Evolutionary conservation across 73 alveolate species (phyloP).

Genomic region (Paramecium sexaurelia): DNA sequence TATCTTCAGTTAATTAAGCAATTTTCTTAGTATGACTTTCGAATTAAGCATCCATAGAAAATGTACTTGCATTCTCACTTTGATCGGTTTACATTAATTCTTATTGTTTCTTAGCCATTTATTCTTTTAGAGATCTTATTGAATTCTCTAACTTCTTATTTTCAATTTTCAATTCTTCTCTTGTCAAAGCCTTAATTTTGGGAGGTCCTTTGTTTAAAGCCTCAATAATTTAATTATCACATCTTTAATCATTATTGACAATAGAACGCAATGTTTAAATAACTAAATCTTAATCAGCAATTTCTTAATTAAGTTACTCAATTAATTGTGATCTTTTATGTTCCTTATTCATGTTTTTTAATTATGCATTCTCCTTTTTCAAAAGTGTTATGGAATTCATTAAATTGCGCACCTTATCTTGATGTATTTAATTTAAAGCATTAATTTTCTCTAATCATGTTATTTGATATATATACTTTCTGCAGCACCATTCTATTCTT

Average conservation of each 20-base stretch:
- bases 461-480: neutral
- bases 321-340: slow-evolving; percentile 76
- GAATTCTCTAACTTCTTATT: slow-evolving; percentile 65
- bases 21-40: neutral
- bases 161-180: slow-evolving; percentile 84
- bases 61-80: neutral
- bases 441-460: slow-evolving; percentile 50
- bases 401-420: slow-evolving; percentile 50
- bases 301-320: slow-evolving; percentile 75
- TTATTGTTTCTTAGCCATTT: neutral
- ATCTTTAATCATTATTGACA: slow-evolving; percentile 70
- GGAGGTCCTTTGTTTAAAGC: slow-evolving; percentile 76
- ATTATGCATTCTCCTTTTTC: slow-evolving; percentile 62
- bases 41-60: neutral
- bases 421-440: slow-evolving; percentile 60
- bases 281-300: slow-evolving; percentile 72
- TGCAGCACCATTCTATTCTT: neutral
- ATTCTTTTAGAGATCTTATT: slow-evolving; percentile 3
- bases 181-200: slow-evolving; percentile 72
- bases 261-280: slow-evolving; percentile 73
- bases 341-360: slow-evolving; percentile 68
- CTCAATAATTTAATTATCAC: slow-evolving; percentile 72
- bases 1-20: neutral
- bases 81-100: neutral
- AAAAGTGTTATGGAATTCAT: slow-evolving; percentile 54